Base-by-base conservation (phyloP, 2,329 filamentous ascomycete species). In the Ustulina deusta region DNA sequence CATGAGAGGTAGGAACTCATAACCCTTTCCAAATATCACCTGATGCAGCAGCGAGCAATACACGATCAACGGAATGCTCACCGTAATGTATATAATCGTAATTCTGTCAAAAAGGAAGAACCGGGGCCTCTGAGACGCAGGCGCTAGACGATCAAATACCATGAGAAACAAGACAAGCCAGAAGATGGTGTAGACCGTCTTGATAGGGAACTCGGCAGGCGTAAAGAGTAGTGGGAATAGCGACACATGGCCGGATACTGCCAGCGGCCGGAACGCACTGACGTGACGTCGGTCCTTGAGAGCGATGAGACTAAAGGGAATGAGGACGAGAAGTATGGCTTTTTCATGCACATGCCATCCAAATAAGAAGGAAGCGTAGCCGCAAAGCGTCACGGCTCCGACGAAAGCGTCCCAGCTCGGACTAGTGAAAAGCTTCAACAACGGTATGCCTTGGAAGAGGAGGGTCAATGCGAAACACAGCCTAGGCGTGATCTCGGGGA, bases 291-390 rank as follows among this genome's bases (percentile, higher is more conserved):
- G 89, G 78, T 98, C 94, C 78, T 91, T 92, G 59, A 98, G 87
- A 0, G 95, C 94, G 68, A 98, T 91, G 69, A 99, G 86, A 73
- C 93, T 97, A 83, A 98, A 98, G 0, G 96, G 96, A 56, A 98
- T 92, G 72, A 99, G 94, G 76, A 98, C 91, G 22, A 98, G 87
- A 25, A 99, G 86, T 65, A 99, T 92, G 1, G 96, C 96, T 81
- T 99, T 99, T 78, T 99, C 96, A 75, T 99, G 96, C 9, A 99
- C 96, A 77, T 99, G 96, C 94, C 95, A 99, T 64, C 96, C 95
- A 74, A 98, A 98, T 10, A 99, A 86, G 82, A 99, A 99, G 0
- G 95, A 97, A 0, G 95, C 92, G 77, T 97, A 99, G 66, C 93
- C 96, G 76, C 96, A 98, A 17, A 98, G 88, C 0, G 95, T 97